These are phyloP conservation scores for Solanum pimpinellifolium DNA, from an alignment of 257 asterid species.

Conservation along the genomic window DNA sequence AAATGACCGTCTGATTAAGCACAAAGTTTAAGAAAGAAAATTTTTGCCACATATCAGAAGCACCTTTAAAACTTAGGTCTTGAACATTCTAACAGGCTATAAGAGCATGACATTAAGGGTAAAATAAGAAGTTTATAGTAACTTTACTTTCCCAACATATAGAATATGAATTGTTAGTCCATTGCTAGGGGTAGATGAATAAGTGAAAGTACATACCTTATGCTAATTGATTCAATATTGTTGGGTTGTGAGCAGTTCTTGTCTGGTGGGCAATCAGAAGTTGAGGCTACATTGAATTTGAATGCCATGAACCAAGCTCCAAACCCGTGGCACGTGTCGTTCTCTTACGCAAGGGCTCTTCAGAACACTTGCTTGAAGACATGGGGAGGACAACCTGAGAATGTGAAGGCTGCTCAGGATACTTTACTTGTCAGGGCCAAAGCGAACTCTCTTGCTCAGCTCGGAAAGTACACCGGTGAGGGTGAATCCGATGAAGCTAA, in stretches of 20 bases:
- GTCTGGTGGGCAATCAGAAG: conserved; percentile 83
- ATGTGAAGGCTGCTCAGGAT: conserved; percentile 57
- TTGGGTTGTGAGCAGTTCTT: conserved; percentile 33
- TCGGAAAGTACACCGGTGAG: conserved; percentile 62
- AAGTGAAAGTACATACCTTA: not conserved
- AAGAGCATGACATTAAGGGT: not conserved
- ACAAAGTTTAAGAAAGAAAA: not conserved
- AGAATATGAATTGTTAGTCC: not conserved
- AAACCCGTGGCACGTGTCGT: conserved; percentile 75
- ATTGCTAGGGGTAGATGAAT: not conserved
- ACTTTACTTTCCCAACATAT: not conserved
- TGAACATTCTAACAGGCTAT: not conserved
- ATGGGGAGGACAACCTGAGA: conserved; percentile 67
- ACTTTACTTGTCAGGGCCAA: conserved; percentile 50
- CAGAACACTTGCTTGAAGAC: conserved; percentile 76
- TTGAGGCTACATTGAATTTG: conserved; percentile 68
- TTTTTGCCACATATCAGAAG: not conserved
- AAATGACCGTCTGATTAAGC: not conserved
- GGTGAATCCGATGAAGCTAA: conserved; percentile 80
- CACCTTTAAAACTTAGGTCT: not conserved
- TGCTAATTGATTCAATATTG: not conserved
- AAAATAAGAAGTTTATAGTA: not conserved
- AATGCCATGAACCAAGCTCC: conserved; percentile 79
- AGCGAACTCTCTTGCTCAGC: conserved; percentile 75
- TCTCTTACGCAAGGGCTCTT: conserved; percentile 70